These are phyloP conservation scores for Sclerotinia nivalis DNA, from an alignment of 2,329 filamentous ascomycete species.

Conservation along the genomic window DNA sequence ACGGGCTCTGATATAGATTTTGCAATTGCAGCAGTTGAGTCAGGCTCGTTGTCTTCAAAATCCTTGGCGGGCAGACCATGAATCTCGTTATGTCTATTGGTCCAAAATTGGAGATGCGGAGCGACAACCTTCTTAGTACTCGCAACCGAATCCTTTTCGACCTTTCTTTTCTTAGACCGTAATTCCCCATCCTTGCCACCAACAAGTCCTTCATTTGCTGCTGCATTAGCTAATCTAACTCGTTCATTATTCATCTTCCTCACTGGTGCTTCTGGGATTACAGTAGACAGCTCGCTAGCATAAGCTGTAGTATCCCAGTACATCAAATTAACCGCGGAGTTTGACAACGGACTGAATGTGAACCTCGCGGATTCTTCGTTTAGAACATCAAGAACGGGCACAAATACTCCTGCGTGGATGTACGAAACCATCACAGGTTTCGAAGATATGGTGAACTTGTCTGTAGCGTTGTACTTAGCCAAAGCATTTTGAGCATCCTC, in stretches of 20 bases:
- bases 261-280: constrained; percentile 46
- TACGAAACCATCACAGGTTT: constrained; percentile 70
- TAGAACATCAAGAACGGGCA: constrained; percentile 64
- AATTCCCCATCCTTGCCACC: constrained; percentile 39
- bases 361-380: constrained; percentile 59
- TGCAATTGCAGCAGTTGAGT: constrained; percentile 25
- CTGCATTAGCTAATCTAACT: constrained; percentile 44
- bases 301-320: constrained; percentile 79
- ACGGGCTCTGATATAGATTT: constrained; percentile 30
- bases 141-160: constrained; percentile 46
- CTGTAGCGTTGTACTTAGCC: constrained; percentile 67
- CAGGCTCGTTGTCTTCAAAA: constrained; percentile 38
- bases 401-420: constrained; percentile 83
- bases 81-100: constrained; percentile 67
- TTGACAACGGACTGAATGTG: constrained; percentile 70
- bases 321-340: constrained; percentile 65
- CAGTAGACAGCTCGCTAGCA: constrained; percentile 62
- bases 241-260: constrained; percentile 38
- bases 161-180: constrained; percentile 57
- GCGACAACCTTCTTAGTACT: constrained; percentile 51
- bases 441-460: constrained; percentile 76
- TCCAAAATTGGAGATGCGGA: constrained; percentile 70
- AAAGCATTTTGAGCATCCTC: constrained; percentile 76
- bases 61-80: constrained; percentile 53
- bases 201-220: constrained; percentile 42